Evolutionary conservation across 805 yeast genomes (phyloP).

Genomic region (Jamesozyma piceae): DNA sequence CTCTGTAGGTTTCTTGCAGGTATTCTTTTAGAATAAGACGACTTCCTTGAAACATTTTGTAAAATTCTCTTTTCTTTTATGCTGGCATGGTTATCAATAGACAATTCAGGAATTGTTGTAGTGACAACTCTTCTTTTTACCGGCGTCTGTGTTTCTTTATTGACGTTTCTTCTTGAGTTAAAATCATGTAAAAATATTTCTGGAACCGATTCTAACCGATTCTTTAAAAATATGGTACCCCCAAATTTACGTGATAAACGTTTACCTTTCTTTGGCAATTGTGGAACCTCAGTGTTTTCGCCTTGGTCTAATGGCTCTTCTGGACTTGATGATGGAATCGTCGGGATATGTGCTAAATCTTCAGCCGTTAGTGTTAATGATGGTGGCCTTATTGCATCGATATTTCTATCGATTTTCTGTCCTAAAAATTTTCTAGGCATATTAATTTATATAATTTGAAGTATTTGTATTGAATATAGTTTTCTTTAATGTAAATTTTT

Average conservation of each 20-base stretch:
- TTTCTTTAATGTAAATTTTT: not conserved
- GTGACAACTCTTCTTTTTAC: not conserved
- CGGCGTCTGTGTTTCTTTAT: not conserved
- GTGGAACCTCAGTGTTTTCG: not conserved
- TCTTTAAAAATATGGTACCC: conserved; percentile 22
- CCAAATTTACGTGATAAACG: conserved; percentile 19
- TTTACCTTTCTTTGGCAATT: conserved; percentile 2
- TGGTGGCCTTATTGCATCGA: conserved; percentile 26
- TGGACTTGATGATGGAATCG: conserved; percentile 3
- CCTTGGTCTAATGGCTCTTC: not conserved
- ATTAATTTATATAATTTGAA: too few species aligned
- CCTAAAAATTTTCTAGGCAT: conserved; percentile 29
- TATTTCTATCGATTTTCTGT: conserved; percentile 18
- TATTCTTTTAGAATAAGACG: not conserved
- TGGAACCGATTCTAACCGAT: conserved; percentile 27
- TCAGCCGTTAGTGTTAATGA: conserved; percentile 24
- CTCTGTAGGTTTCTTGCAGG: not conserved
- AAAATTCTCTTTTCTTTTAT: not conserved
- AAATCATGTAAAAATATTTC: conserved; percentile 24
- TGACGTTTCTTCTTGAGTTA: conserved; percentile 8
- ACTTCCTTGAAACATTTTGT: not conserved
- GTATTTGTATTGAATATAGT: not conserved
- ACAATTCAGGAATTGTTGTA: not conserved
- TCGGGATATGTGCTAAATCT: conserved; percentile 23
- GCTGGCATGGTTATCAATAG: not conserved